Conservation (phyloP, 2,329 filamentous ascomycete genomes). For the Fusarium acutatum region DNA sequence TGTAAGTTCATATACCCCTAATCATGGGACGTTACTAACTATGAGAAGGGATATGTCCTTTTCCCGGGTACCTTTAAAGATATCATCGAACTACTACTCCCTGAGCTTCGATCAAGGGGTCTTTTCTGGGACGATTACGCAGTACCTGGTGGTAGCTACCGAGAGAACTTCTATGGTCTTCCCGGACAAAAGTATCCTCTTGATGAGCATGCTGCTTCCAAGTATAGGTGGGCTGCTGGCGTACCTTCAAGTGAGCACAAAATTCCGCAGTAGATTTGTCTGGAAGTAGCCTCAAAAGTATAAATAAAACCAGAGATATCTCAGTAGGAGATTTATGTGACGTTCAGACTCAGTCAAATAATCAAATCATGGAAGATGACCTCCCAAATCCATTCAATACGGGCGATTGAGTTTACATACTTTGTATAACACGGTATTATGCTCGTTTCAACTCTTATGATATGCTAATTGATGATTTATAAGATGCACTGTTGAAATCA, state of each 20-base stretch:
- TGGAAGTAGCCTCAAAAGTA: not conserved
- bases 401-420: no score
- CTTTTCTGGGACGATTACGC: constrained; percentile 64
- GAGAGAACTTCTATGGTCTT: constrained; percentile 67
- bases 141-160: constrained; percentile 65
- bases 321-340: not conserved
- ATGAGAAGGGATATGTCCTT: constrained; percentile 65
- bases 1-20: constrained; percentile 52
- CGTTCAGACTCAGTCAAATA: not conserved
- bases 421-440: no score
- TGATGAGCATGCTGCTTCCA: constrained; percentile 61
- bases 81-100: constrained; percentile 70
- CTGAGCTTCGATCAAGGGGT: constrained; percentile 68
- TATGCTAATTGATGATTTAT: no score
- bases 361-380: not conserved
- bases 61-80: constrained; percentile 75
- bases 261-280: constrained; percentile 6
- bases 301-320: not conserved
- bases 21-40: not conserved
- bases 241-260: constrained; percentile 34
- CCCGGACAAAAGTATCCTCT: constrained; percentile 59
- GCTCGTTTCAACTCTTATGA: no score
- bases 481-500: no score
- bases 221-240: constrained; percentile 52
- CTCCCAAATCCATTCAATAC: not conserved